Evolutionary conservation across 2,329 filamentous ascomycete species (phyloP), one percentile per base, ranked within the genome.

Genomic region (Clonostachys rhizophaga): DNA sequence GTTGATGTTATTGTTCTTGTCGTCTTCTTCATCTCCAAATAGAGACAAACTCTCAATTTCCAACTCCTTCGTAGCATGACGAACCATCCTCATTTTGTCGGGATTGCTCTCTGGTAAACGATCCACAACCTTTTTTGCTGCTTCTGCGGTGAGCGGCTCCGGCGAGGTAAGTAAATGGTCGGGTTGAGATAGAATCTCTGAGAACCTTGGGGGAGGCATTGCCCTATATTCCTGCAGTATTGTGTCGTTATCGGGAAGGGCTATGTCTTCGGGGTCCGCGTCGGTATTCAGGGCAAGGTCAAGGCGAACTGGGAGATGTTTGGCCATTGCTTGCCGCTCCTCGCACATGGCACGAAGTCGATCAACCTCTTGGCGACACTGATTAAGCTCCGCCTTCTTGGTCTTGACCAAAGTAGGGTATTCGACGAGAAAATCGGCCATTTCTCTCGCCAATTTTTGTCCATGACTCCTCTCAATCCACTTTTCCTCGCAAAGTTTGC

Each of bases 101-200:
- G 70, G 65, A 30, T 67, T 53, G 40, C 62, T 57, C 5, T 58
- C 51, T 0, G 70, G 67, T 10, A 76, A 57, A 7, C 56, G 56
- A 16, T 65, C 53, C 2, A 71, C 70, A 14, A 58, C 58, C 45
- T 60, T 62, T 12, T 78, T 57, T 5, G 71, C 74, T 9, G 59
- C 58, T n/a, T 63, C 49, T 1, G 72, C 61, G 1, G 73, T 73
- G 37, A 68, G 53, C 5, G 70, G 73, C 18, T 61, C 58, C 5
- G 56, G 53, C 8, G 55, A 40, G 4, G 63, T 56, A 33, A 78
- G 55, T 1, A 76, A 48, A 46, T 79, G 68, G 18, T 68, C 65
- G 2, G 74, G 75, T 41, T 73, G 74, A 7, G 72, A 72, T n/a
- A 79, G 60, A 8, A 80, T 61, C 24, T 70, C 60, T 8, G 71